Evolutionary conservation across 2,329 filamentous ascomycete genomes (phyloP), one percentile per base, ranked within the genome.

Genomic region (Aspergillus eucalypticola): DNA sequence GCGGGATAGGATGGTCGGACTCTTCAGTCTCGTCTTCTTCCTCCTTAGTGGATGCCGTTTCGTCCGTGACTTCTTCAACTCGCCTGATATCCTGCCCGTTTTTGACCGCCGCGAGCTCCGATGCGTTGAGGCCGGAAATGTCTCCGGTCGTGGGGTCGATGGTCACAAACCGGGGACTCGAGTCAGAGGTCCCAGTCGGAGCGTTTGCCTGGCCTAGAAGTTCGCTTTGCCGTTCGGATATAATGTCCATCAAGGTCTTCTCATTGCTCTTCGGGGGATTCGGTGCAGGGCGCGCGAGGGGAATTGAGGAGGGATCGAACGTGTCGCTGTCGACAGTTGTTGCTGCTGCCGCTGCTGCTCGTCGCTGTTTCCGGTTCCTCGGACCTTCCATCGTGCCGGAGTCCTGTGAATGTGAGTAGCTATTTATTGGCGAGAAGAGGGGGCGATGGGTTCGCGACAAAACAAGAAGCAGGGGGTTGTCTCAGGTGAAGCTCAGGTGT

Each of bases 161-260:
- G 2, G 68, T 75, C 51, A 78, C 67, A 54, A 76, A 76, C 60
- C 73, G 72, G 2, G 55, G 27, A 2, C 53, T 38, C 15, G 54
- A 11, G 3, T 19, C 23, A 54, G 58, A 23, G 10, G 27, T 41
- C 39, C 56, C 53, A 38, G 53, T 50, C 51, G 59, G 56, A 25
- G 54, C 46, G 15, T 51, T 62, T 8, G 46, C 48, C 10, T 56
- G 57, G 13, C 52, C 61, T 8, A 67, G 60, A 2, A 79, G 64
- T 49, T 75, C 70, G 21, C 69, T 69, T 53, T 81, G 76, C 56
- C 76, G 69, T 65, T 80, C 77, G 4, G 77, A 75, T 19, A 79
- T 80, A 52, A 81, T 73, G 54, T 81, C 78, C 62, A 78, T 74
- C 29, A 81, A 64, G 7, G 77, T 81, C 54, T 74, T 79, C 4